Evolutionary conservation across 2,329 filamentous ascomycete species (phyloP).

Genomic region (Hypoxylon sp.): DNA sequence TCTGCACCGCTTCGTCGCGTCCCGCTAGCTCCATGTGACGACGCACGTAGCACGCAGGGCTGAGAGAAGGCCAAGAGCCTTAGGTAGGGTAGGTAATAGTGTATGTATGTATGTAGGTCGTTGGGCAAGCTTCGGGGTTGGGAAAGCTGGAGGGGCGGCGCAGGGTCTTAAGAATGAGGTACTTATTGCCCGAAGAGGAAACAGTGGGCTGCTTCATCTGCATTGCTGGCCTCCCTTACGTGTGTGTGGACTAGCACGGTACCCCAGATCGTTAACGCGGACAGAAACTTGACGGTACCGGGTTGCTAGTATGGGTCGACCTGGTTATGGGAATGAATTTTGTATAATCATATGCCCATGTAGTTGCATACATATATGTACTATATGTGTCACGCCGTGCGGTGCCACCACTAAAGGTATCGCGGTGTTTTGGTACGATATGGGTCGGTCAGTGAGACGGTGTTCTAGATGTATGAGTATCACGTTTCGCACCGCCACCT

Average conservation of each 20-base stretch:
- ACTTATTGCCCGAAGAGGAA: constrained; percentile 7
- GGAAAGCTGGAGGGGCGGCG: not conserved
- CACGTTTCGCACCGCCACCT: constrained; percentile 33
- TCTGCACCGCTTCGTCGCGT: constrained; percentile 18
- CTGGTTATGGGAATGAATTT: constrained; percentile 8
- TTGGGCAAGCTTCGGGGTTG: not conserved
- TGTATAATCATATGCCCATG: constrained; percentile 11
- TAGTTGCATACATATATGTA: constrained; percentile 19
- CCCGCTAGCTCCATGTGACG: constrained; percentile 29
- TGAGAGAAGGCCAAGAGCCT: constrained; percentile 39
- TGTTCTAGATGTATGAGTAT: constrained; percentile 21
- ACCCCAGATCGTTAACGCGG: constrained; percentile 11
- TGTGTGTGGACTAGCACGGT: constrained; percentile 5
- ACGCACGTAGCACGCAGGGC: constrained; percentile 41
- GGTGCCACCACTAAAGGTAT: constrained; percentile 6
- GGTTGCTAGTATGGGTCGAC: not conserved
- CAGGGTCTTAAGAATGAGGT: not conserved
- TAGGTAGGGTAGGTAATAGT: constrained; percentile 25
- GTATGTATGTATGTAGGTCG: no score
- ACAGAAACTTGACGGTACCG: not conserved
- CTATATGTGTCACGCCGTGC: not conserved
- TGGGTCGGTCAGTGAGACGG: constrained; percentile 13
- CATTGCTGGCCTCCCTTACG: constrained; percentile 17
- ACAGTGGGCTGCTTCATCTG: constrained; percentile 1
- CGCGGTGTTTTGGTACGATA: constrained; percentile 1